Evolutionary conservation across 805 yeast genomes (phyloP).

Genomic region (Kuraishia floccosa): DNA sequence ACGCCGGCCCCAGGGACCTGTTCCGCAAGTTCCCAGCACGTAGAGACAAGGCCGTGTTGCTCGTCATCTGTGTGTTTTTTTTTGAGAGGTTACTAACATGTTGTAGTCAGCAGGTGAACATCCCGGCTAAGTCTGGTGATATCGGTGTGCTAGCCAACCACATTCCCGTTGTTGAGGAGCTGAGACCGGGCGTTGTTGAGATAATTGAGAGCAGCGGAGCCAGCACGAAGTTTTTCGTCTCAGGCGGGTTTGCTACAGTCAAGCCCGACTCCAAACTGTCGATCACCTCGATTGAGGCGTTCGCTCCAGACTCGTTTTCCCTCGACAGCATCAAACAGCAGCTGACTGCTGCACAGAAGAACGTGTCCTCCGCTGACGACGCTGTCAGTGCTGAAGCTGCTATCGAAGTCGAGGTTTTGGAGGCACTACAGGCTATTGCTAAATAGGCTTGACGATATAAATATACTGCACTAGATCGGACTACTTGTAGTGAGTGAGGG

Average conservation of each 20-base stretch:
- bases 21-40: neutral
- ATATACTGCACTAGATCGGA: neutral
- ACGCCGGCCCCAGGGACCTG: neutral
- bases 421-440: slow-evolving; percentile 80
- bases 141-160: slow-evolving; percentile 96
- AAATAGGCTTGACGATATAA: slow-evolving; percentile 16
- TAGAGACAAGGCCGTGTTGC: neutral
- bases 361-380: slow-evolving; percentile 75
- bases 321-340: slow-evolving; percentile 67
- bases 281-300: slow-evolving; percentile 92
- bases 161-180: slow-evolving; percentile 95
- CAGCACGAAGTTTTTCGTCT: slow-evolving; percentile 72
- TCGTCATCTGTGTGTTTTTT: neutral
- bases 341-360: slow-evolving; percentile 90
- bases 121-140: slow-evolving; percentile 93
- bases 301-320: slow-evolving; percentile 80
- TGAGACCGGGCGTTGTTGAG: slow-evolving; percentile 91
- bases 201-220: slow-evolving; percentile 70
- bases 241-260: slow-evolving; percentile 95
- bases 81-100: too few relatives aligned
- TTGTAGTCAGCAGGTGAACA: slow-evolving; percentile 73
- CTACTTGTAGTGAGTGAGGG: too few relatives aligned
- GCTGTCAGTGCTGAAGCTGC: slow-evolving; percentile 87
- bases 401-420: slow-evolving; percentile 92
- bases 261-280: slow-evolving; percentile 88